Conservation (phyloP, 495 filamentous ascomycete species). For the Barbatosphaeria neglecta region DNA sequence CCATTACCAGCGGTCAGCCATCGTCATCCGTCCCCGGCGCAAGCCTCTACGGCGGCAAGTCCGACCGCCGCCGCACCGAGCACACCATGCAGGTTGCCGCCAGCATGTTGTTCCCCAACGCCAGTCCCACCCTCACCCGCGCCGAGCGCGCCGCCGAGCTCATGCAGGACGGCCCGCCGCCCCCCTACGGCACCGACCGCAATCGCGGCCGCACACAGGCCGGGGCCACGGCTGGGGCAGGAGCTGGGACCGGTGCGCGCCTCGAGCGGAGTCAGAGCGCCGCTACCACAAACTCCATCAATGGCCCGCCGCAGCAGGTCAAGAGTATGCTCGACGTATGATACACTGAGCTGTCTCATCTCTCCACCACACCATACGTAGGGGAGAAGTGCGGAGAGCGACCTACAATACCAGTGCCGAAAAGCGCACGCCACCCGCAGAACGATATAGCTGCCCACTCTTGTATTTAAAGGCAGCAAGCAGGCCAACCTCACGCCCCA, state of each 20-base stretch:
- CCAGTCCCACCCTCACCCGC: neutral
- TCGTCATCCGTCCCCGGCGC: slow-evolving; percentile 9
- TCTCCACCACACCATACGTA: neutral
- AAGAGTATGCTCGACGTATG: slow-evolving; percentile 49
- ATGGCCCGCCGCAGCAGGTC: slow-evolving; percentile 33
- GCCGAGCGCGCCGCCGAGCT: slow-evolving; percentile 11
- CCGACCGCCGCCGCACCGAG: slow-evolving; percentile 21
- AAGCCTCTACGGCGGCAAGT: slow-evolving; percentile 21
- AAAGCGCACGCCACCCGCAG: too few species aligned
- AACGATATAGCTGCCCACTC: too few species aligned
- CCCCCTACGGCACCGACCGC: slow-evolving; percentile 9
- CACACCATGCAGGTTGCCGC: slow-evolving; percentile 21
- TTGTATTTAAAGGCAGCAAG: too few species aligned
- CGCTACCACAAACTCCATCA: slow-evolving; percentile 18
- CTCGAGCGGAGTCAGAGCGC: slow-evolving; percentile 21
- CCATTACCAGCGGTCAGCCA: slow-evolving; percentile 4
- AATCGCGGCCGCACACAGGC: neutral
- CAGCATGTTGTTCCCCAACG: slow-evolving; percentile 23
- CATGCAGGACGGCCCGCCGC: slow-evolving; percentile 19
- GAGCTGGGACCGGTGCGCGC: slow-evolving; percentile 3
- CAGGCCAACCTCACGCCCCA: too few species aligned
- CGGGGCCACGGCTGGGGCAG: neutral
- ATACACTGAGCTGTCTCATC: slow-evolving; percentile 1
- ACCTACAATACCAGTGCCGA: too few species aligned
- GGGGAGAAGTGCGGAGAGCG: too few species aligned